These are phyloP conservation scores for Neonectria neomacrospora DNA, from an alignment of 2,329 filamentous ascomycete genomes.

Conservation along the genomic window DNA sequence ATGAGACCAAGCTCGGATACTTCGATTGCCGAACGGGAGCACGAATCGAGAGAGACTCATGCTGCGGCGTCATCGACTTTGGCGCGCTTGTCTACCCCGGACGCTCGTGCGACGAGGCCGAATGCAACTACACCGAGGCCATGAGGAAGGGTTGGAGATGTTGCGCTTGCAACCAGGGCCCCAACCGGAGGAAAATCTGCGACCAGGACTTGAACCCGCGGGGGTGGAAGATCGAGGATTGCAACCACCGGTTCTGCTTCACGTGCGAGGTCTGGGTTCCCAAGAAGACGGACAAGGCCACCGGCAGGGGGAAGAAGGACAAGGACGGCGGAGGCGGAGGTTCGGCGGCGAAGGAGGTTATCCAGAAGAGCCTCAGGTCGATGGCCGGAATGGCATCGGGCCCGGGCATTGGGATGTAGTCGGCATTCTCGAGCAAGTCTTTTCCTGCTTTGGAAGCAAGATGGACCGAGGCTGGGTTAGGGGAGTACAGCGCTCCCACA, in stretches of 20 bases:
- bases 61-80: slow-evolving; percentile 37
- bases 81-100: slow-evolving; percentile 10
- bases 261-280: slow-evolving; percentile 27
- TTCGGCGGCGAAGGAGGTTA: not conserved
- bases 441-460: not conserved
- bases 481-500: slow-evolving; percentile 7
- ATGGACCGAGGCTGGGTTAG: slow-evolving; percentile 24
- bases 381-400: not conserved
- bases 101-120: slow-evolving; percentile 17
- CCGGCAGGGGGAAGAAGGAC: not conserved
- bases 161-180: slow-evolving; percentile 36
- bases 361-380: slow-evolving; percentile 15
- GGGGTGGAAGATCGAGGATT: slow-evolving; percentile 29
- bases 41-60: slow-evolving; percentile 29
- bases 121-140: slow-evolving; percentile 32
- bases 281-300: not conserved
- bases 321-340: not conserved
- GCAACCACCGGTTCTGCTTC: slow-evolving; percentile 28
- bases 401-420: not conserved
- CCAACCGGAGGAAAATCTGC: slow-evolving; percentile 29
- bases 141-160: slow-evolving; percentile 35
- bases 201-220: slow-evolving; percentile 30
- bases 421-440: not conserved
- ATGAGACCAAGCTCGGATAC: slow-evolving; percentile 36
- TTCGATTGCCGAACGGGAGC: slow-evolving; percentile 31